Evolutionary conservation across 805 yeast genomes (phyloP), one percentile per base, ranked within the genome.

Genomic region (Schizosaccharomyces lindneri): DNA sequence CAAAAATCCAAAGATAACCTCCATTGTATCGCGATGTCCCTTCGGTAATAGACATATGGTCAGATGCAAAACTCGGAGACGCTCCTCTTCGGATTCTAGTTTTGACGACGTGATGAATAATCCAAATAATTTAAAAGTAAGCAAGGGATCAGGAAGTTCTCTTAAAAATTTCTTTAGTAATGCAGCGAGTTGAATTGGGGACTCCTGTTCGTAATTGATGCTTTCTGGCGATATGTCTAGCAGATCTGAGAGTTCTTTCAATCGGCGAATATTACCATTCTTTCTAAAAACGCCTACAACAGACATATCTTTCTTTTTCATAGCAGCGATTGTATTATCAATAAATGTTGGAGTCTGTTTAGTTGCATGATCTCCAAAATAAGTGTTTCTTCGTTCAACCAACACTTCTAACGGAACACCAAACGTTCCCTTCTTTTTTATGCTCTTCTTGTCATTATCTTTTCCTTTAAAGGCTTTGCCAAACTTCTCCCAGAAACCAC

Each of bases 211-310:
- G 3, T 67, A 62, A 46, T 88, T 77, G 66, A 82, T 82, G 27
- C 81, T 78, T 1, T 96, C 95, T 65, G 79, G 76, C 0, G 94
- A 93, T 57, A 77, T 74, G 71, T 93, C 93, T 65, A 90, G 83
- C 59, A 75, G 78, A 62, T 81, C 87, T 0, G 87, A 79, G 63
- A 89, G 73, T 65, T 83, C 85, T 66, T 84, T 80, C 61, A 90
- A 74, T 57, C 85, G 78, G 67, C 88, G 81, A 68, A 93, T 89
- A 69, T 93, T 93, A 68, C 99, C 99, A 69, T 93, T 93, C 69
- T 89, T 84, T 67, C 99, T 80, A 78, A 93, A 93, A 4, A 93
- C 84, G 63, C 98, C 98, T 71, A 93, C 98, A 9, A 73, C 88
- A 2, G 97, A 86, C 84, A 93, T 81, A 59, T 65, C 66, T 64